These are phyloP conservation scores for Saturnispora bothae DNA, from an alignment of 805 yeast genomes.

Conservation along the genomic window DNA sequence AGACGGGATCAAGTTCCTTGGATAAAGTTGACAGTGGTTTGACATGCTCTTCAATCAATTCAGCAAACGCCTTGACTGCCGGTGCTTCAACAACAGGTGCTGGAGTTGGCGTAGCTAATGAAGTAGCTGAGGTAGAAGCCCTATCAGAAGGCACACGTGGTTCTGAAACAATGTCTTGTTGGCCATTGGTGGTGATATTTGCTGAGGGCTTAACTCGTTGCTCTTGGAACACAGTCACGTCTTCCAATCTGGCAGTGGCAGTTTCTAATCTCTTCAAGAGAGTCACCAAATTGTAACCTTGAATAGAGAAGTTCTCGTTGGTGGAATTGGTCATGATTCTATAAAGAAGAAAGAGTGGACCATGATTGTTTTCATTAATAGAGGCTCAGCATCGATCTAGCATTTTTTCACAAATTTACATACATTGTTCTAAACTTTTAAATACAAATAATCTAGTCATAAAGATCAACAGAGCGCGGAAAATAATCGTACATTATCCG, in stretches of 20 bases:
- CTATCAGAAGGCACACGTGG: neutral
- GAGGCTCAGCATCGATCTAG: too few species aligned
- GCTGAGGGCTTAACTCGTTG: constrained; percentile 30
- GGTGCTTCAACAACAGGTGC: constrained; percentile 24
- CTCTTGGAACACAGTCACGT: constrained; percentile 71
- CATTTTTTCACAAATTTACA: too few species aligned
- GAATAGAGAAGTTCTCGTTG: constrained; percentile 37
- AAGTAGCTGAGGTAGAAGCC: constrained; percentile 10
- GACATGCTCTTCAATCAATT: constrained; percentile 40
- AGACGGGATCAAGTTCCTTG: constrained; percentile 41
- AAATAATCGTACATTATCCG: too few species aligned
- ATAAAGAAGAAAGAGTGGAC: neutral
- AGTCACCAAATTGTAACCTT: constrained; percentile 81
- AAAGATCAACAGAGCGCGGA: too few species aligned
- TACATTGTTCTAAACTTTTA: too few species aligned
- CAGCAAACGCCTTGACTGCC: constrained; percentile 42
- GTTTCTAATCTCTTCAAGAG: constrained; percentile 76
- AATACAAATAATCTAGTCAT: too few species aligned
- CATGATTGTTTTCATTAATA: too few species aligned
- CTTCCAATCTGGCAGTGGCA: constrained; percentile 88
- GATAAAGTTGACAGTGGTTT: constrained; percentile 52
- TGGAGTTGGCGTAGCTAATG: constrained; percentile 12
- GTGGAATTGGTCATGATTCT: constrained; percentile 2
- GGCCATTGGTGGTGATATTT: neutral
- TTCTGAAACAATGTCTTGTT: neutral